A percentile compares a stretch with the other conserved stretches of the same genome.
Evolutionary conservation across 768 basidiomycete species (phyloP).

Genomic region (Naganishia friedmannii): DNA sequence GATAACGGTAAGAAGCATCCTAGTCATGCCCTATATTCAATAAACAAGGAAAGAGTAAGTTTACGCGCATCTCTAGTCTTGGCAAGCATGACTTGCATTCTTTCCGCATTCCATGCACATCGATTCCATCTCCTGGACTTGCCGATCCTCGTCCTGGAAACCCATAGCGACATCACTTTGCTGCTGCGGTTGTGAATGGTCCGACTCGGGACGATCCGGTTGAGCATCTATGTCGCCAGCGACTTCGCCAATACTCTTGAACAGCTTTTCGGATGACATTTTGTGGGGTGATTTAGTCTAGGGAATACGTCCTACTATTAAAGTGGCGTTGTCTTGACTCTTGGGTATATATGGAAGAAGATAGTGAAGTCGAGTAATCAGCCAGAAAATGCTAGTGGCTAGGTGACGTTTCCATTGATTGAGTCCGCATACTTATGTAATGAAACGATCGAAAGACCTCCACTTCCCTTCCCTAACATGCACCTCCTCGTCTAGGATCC

Average conservation of each 20-base stretch:
- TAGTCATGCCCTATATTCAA: constrained; percentile 69
- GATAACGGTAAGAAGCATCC: constrained; percentile 85
- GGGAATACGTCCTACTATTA: neutral
- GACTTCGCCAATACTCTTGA: constrained; percentile 62
- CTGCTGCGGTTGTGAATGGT: constrained; percentile 9
- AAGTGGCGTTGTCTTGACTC: neutral
- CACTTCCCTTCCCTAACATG: neutral
- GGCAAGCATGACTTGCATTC: constrained; percentile 62
- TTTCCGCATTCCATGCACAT: constrained; percentile 91
- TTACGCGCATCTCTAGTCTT: neutral
- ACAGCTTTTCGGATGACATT: constrained; percentile 53
- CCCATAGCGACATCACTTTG: constrained; percentile 21
- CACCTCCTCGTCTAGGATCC: neutral
- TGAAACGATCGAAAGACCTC: neutral
- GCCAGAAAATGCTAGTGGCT: constrained; percentile 18
- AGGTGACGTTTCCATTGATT: neutral
- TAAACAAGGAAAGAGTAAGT: neutral
- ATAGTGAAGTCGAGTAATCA: neutral
- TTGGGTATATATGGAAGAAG: neutral
- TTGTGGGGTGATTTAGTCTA: neutral
- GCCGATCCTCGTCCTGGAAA: constrained; percentile 58
- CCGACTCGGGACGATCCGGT: constrained; percentile 44
- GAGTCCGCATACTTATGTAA: neutral
- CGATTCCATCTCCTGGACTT: constrained; percentile 79
- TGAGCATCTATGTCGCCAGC: constrained; percentile 58